These are phyloP conservation scores for Neospermospora avenae DNA, from an alignment of 2,329 filamentous ascomycete genomes.

Conservation along the genomic window DNA sequence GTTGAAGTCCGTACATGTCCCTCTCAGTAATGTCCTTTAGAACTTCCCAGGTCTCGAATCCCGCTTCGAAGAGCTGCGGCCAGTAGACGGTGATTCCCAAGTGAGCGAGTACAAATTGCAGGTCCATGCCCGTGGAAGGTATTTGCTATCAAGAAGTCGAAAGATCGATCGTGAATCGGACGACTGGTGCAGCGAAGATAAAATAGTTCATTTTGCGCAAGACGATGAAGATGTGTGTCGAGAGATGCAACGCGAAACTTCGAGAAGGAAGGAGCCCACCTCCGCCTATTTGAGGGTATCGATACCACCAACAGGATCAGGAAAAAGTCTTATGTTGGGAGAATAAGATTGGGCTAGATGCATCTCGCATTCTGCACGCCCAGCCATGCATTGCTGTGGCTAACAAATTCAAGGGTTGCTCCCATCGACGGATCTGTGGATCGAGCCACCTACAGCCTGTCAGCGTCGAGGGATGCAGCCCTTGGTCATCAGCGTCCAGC, in stretches of 20 bases:
- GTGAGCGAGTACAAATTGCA: not conserved
- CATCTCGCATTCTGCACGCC: not conserved
- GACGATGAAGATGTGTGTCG: not conserved
- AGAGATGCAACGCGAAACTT: not conserved
- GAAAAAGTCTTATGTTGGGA: not conserved
- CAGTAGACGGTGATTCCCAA: not conserved
- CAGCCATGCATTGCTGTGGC: not conserved
- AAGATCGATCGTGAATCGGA: not conserved
- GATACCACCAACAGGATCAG: not conserved
- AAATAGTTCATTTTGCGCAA: not conserved
- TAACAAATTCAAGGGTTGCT: not conserved
- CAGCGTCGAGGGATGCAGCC: not conserved
- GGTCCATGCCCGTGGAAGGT: not conserved
- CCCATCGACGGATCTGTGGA: not conserved
- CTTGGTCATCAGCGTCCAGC: not conserved
- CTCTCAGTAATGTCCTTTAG: conserved; percentile 3
- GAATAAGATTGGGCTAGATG: not conserved
- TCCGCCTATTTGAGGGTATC: not conserved
- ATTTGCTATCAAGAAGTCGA: not conserved
- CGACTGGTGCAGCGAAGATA: not conserved
- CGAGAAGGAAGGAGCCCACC: not conserved
- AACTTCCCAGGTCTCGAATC: conserved; percentile 1
- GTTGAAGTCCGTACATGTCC: not conserved
- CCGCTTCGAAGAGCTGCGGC: not conserved
- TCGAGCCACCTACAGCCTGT: not conserved